Evolutionary conservation across 495 filamentous ascomycete genomes (phyloP), one percentile per base, ranked within the genome.

Genomic region (Chaetomium cochliodes): DNA sequence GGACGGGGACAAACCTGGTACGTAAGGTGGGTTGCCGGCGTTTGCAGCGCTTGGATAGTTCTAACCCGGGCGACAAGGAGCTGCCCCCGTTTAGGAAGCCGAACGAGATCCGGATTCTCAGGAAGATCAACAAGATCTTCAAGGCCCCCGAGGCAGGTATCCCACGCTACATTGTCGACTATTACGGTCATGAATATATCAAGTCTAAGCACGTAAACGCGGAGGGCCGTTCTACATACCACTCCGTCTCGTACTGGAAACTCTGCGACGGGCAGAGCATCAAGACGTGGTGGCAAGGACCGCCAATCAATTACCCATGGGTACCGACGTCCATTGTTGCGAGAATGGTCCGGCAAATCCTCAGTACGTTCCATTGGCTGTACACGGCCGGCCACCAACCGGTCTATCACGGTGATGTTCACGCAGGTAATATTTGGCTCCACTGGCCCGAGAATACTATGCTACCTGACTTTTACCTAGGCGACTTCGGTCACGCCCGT

Each of bases 231-330:
- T 15, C 20, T 0, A 51, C 20, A 5, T 58, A 58, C 16, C 42
- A 59, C 16, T 57, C 57, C 5, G 30, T 51, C 3, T 64, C 62
- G 9, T 64, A 64, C 30, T 61, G 63, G 63, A 58, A 60, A 26
- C 46, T 65, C 13, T 25, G 25, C 15, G 61, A 60, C 26, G 63
- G 63, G 8, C 26, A n/a, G 6, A 37, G 33, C 33, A 7, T 37
- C 33, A 37, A 37, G 9, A 37, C 6, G 33, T 8, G 33, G 8
- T 37, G 33, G 33, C 6, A 37, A 8, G 9, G 5, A 37, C 33
- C 33, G 30, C 3, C 8, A 11, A 37, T 37, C 33, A 12, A 37
- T 37, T 1, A 1, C 33, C 33, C 5, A 37, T 37, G 33, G 6
- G 11, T 37, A 25, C 49, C 49, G 22, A 13, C 33, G 4, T 41